phyloP scores from a whole-genome alignment of 73 alveolate species.

The Tetrahymena borealis region DNA sequence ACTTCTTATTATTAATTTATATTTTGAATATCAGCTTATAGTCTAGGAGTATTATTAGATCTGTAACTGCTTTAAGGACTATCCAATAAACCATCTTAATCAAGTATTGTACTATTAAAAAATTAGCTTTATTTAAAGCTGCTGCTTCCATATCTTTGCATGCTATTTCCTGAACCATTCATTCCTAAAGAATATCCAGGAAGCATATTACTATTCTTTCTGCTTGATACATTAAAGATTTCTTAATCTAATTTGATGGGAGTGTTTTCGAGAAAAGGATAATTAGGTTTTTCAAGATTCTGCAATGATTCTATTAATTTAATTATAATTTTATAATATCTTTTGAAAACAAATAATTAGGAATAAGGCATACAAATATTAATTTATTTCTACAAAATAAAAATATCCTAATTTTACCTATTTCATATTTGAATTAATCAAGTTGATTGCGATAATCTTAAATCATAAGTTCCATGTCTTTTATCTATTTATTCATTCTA shows the following conservation, averaged over 20 bases:
- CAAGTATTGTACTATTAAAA: not conserved
- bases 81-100: not conserved
- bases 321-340: too few species aligned
- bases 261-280: not conserved
- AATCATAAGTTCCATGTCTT: not conserved
- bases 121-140: not conserved
- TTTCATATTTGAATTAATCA: not conserved
- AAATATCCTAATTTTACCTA: not conserved
- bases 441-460: not conserved
- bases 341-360: too few species aligned
- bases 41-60: not conserved
- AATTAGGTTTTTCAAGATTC: not conserved
- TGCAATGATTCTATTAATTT: too few species aligned
- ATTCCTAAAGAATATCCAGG: not conserved
- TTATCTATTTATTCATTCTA: not conserved
- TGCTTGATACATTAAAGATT: not conserved
- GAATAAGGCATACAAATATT: too few species aligned
- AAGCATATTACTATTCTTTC: not conserved
- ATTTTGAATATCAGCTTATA: not conserved
- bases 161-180: not conserved
- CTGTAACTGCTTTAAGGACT: not conserved
- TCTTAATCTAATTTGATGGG: not conserved
- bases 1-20: not conserved
- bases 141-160: not conserved
- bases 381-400: too few species aligned